Base-by-base conservation (phyloP, 371 early-diverging fungal genomes). In the Mortierella sp. region DNA sequence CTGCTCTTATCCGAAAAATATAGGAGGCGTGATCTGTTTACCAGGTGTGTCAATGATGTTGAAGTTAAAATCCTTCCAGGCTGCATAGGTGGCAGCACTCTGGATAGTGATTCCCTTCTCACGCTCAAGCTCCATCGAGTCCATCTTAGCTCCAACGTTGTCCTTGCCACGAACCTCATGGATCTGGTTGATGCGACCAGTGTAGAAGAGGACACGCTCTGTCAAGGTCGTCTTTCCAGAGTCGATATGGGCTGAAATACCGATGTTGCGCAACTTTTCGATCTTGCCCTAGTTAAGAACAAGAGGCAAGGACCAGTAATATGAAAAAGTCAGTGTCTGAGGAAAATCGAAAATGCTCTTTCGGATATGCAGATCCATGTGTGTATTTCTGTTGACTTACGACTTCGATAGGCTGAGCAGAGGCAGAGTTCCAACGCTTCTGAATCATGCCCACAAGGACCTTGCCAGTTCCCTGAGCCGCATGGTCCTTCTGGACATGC, bases 161-260 rank as follows among this genome's bases (percentile, higher is more conserved):
- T 99, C 97, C 81, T 93, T 94, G 51, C 98, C 97, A 61, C 96
- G 93, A 44, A 99, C 99, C 79, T 98, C 98, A 80, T 97, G 97
- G 67, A 97, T 97, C 68, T 93, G 93, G 80, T 94, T 90, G 82
- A 99, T 99, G 59, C 96, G 90, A 24, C 98, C 98, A 26, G 98
- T 97, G 80, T 96, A 97, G 83, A 86, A 97, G 48, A 99, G 84
- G 60, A 99, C 93, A 79, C 99, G 94, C 83, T 99, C 99, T 15
- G 98, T 97, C 79, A 96, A 86, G 0, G 99, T 99, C 24, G 99
- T 99, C 79, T 99, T 99, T 65, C 99, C 99, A 37, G 95, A 93
- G 78, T 99, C 99, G 72, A 99, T 98, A 84, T 99, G 99, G 34
- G 99, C 99, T n/a, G 94, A 94, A 72, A 99, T 99, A 78, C 99